A percentile compares a stretch with the other conserved stretches of the same genome.
These are phyloP conservation scores for Tricholoma matsutake DNA, from an alignment of 768 basidiomycete genomes.

Conservation along the genomic window DNA sequence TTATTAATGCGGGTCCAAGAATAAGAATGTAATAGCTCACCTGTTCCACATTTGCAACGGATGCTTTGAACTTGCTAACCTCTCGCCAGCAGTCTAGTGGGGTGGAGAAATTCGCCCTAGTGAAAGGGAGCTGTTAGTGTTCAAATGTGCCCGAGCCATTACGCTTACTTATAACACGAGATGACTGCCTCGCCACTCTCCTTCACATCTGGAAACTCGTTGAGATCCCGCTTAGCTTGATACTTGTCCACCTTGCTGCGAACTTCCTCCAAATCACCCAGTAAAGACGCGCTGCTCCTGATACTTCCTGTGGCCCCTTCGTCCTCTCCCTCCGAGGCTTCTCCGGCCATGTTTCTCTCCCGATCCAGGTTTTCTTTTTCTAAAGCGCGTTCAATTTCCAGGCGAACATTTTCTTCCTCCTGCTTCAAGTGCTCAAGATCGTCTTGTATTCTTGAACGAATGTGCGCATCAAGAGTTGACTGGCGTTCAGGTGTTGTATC, in stretches of 20 bases:
- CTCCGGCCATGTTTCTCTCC: constrained; percentile 55
- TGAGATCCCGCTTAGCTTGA: constrained; percentile 51
- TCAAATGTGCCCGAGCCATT: constrained; percentile 2
- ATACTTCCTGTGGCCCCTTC: constrained; percentile 35
- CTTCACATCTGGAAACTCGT: constrained; percentile 55
- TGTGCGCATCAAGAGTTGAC: constrained; percentile 66
- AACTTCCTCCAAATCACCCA: constrained; percentile 76
- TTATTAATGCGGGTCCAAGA: constrained; percentile 9
- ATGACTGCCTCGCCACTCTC: constrained; percentile 56
- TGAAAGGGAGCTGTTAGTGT: constrained; percentile 18
- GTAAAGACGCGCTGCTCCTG: constrained; percentile 58
- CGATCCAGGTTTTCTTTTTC: constrained; percentile 87
- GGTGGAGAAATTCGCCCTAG: constrained; percentile 45
- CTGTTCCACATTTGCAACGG: constrained; percentile 67
- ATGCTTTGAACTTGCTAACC: constrained; percentile 64
- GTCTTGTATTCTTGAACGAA: constrained; percentile 66
- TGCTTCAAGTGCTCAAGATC: constrained; percentile 64
- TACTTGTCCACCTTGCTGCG: constrained; percentile 70
- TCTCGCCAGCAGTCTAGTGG: constrained; percentile 76
- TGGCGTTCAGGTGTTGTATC: constrained; percentile 67
- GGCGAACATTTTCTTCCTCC: constrained; percentile 67
- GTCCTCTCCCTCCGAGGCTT: constrained; percentile 16
- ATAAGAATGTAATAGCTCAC: constrained; percentile 34
- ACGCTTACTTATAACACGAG: constrained; percentile 70
- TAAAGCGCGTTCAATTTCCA: constrained; percentile 73